Conservation (phyloP, 2,329 filamentous ascomycete genomes). For the Pseudocercospora eumusae region DNA sequence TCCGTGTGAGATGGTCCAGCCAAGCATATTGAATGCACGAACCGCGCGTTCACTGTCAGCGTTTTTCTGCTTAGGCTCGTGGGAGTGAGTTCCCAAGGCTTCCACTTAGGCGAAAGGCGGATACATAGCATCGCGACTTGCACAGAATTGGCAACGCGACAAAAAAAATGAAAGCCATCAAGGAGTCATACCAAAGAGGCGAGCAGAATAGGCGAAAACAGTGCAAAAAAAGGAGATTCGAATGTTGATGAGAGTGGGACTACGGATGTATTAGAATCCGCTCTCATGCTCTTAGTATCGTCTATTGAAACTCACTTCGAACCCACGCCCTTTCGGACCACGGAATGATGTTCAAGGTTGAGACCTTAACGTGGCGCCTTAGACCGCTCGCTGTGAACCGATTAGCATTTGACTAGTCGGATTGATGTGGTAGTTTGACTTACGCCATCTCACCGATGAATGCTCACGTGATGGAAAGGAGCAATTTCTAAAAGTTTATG, state of each 20-base stretch:
- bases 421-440: background rate
- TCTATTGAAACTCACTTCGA: slow-evolving; percentile 25
- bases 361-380: slow-evolving; percentile 34
- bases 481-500: background rate
- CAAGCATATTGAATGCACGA: too few species aligned
- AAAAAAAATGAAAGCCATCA: too few species aligned
- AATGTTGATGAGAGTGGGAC: slow-evolving; percentile 34
- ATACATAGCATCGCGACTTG: too few species aligned
- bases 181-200: background rate
- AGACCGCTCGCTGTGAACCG: slow-evolving; percentile 32
- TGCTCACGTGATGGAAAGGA: background rate
- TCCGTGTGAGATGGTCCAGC: too few species aligned
- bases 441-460: slow-evolving; percentile 16
- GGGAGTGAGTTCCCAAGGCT: too few species aligned
- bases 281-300: background rate
- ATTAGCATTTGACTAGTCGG: background rate
- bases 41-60: background rate
- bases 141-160: too few species aligned
- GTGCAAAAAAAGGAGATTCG: slow-evolving; percentile 7
- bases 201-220: background rate
- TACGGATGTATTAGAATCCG: background rate
- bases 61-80: background rate
- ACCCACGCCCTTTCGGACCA: slow-evolving; percentile 36
- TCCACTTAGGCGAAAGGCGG: too few species aligned
- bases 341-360: slow-evolving; percentile 21